These are phyloP conservation scores for Litchi chinensis DNA, from an alignment of 345 rosid species.

Conservation along the genomic window DNA sequence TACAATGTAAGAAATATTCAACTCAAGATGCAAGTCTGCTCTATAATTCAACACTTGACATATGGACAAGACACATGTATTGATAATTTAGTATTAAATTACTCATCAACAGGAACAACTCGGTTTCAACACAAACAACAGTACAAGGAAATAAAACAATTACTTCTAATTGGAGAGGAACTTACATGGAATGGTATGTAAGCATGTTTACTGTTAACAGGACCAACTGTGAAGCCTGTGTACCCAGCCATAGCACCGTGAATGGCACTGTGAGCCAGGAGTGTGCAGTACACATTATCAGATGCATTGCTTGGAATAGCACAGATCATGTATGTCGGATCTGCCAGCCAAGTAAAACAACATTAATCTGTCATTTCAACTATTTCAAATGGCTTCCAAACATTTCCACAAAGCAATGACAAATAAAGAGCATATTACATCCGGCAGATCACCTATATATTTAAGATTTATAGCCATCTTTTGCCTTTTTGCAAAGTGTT, in stretches of 20 bases:
- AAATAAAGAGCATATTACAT: neutral
- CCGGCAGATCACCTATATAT: slow-evolving; percentile 46
- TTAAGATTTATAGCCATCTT: slow-evolving; percentile 63
- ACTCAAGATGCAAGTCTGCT: neutral
- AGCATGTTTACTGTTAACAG: slow-evolving; percentile 49
- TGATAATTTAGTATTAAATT: neutral
- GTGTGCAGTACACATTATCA: slow-evolving; percentile 62
- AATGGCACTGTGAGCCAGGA: slow-evolving; percentile 61
- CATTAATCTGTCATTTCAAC: neutral
- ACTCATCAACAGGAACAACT: too few species aligned
- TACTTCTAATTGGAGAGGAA: neutral
- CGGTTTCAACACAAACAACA: neutral
- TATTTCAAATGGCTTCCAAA: neutral
- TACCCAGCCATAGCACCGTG: slow-evolving; percentile 68
- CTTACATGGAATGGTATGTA: slow-evolving; percentile 54
- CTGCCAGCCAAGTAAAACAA: slow-evolving; percentile 28
- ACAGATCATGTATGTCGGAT: slow-evolving; percentile 66
- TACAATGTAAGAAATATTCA: neutral
- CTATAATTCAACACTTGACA: too few species aligned
- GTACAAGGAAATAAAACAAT: neutral
- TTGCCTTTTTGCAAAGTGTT: slow-evolving; percentile 38
- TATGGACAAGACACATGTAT: neutral
- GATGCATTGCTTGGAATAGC: slow-evolving; percentile 60
- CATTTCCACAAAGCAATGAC: neutral
- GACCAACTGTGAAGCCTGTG: slow-evolving; percentile 58